phyloP scores from a whole-genome alignment of 2,329 filamentous ascomycete genomes.

The Alternaria sp. region DNA sequence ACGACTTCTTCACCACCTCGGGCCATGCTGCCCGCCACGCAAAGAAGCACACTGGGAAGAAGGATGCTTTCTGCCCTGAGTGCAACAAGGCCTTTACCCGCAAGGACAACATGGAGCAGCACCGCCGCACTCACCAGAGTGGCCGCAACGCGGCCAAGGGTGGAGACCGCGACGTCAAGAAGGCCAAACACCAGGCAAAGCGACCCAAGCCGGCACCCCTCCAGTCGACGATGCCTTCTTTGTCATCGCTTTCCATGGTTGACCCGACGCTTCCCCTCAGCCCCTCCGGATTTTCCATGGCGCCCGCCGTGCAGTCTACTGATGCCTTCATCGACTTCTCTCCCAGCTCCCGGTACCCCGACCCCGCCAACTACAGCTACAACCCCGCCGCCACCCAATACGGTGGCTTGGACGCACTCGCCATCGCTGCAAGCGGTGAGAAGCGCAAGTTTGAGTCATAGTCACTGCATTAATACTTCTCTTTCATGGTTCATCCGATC shows the following conservation, averaged over 20 bases:
- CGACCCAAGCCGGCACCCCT: conserved; percentile 47
- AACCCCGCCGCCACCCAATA: conserved; percentile 31
- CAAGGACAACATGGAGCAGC: conserved; percentile 89
- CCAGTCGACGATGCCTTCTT: conserved; percentile 33
- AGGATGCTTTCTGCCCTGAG: conserved; percentile 74
- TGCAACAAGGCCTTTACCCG: conserved; percentile 84
- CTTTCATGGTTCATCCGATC: conserved; percentile 10
- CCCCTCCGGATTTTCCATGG: conserved; percentile 41
- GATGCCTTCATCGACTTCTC: conserved; percentile 37
- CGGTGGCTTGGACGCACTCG: conserved; percentile 50
- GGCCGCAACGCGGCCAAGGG: conserved; percentile 54
- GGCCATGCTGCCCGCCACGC: conserved; percentile 86
- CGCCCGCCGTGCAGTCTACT: conserved; percentile 39
- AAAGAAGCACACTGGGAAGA: conserved; percentile 84
- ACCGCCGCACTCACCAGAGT: conserved; percentile 76
- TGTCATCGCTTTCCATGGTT: conserved; percentile 35
- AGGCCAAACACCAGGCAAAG: conserved; percentile 46
- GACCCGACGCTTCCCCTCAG: conserved; percentile 43
- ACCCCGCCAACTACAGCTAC: conserved; percentile 40
- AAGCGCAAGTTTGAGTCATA: conserved; percentile 49
- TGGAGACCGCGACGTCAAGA: conserved; percentile 49
- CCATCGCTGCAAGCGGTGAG: conserved; percentile 49
- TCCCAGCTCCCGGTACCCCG: conserved; percentile 43
- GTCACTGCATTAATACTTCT: background rate
- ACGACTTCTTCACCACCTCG: conserved; percentile 84